Percentiles rank a stretch among this genome's conserved stretches.
phyloP scores from a whole-genome alignment of 2,329 filamentous ascomycete species.

The Dothideomycetes sp. region DNA sequence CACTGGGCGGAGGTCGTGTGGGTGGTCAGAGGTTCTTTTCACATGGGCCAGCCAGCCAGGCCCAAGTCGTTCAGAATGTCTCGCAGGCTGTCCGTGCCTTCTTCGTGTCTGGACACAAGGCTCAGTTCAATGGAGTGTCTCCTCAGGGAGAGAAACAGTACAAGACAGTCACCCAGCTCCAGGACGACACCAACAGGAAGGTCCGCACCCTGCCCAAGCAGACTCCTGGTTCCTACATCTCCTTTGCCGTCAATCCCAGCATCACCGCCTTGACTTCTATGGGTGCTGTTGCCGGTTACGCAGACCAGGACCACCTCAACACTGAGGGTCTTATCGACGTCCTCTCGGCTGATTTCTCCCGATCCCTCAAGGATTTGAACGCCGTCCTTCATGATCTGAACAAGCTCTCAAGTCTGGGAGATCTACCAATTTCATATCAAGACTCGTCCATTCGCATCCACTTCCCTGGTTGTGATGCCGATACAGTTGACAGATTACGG shows the following conservation, averaged over 20 bases:
- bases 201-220: conserved; percentile 50
- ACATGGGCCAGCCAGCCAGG: conserved; percentile 72
- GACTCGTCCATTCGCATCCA: conserved; percentile 65
- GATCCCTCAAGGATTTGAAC: conserved; percentile 74
- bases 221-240: conserved; percentile 70
- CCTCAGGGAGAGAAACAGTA: conserved; percentile 68
- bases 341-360: conserved; percentile 78
- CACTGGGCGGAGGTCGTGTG: conserved; percentile 54
- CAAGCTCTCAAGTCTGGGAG: conserved; percentile 65
- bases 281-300: conserved; percentile 47
- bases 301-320: conserved; percentile 47
- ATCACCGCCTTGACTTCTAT: conserved; percentile 78
- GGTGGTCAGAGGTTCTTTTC: conserved; percentile 81
- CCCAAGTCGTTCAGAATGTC: conserved; percentile 92
- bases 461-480: conserved; percentile 82
- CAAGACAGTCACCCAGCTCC: conserved; percentile 63
- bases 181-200: conserved; percentile 62
- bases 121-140: conserved; percentile 72
- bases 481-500: conserved; percentile 73
- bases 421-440: conserved; percentile 70
- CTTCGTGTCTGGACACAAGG: conserved; percentile 80
- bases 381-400: conserved; percentile 73
- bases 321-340: conserved; percentile 75
- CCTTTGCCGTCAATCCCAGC: conserved; percentile 81
- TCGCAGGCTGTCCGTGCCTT: conserved; percentile 87